Conservation (phyloP, 352 stramenopile genomes). For the Globisporangium iwayamae region DNA sequence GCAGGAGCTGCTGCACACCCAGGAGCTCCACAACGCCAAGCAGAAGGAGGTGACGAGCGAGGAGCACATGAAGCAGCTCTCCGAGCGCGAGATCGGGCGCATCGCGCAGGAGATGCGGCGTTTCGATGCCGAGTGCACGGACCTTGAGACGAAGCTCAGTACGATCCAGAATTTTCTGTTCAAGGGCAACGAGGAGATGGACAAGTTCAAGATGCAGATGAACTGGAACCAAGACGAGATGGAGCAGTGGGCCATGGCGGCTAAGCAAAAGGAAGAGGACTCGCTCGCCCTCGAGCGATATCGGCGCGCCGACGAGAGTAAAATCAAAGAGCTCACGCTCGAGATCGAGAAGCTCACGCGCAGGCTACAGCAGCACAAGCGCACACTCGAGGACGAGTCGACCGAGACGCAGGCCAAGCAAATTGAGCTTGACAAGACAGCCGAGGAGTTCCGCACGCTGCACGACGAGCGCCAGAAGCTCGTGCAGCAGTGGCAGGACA, state of each 20-base stretch:
- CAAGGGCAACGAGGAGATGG: constrained; percentile 92
- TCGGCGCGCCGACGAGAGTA: constrained; percentile 90
- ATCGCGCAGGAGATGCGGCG: constrained; percentile 72
- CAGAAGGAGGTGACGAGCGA: constrained; percentile 92
- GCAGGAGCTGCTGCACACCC: constrained; percentile 93
- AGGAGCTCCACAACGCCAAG: constrained; percentile 91
- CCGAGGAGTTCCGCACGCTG: constrained; percentile 90
- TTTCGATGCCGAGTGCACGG: constrained; percentile 65
- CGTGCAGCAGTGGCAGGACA: constrained; percentile 94
- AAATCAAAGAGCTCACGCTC: constrained; percentile 94
- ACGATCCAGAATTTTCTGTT: constrained; percentile 89
- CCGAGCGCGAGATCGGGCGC: constrained; percentile 87
- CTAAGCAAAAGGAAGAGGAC: constrained; percentile 96
- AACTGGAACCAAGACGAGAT: constrained; percentile 98
- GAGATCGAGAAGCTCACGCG: constrained; percentile 93
- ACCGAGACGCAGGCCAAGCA: constrained; percentile 95
- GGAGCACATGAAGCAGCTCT: constrained; percentile 91
- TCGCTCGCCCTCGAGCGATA: constrained; percentile 92
- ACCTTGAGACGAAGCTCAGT: constrained; percentile 86
- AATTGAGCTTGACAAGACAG: constrained; percentile 95
- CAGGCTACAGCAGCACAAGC: constrained; percentile 73
- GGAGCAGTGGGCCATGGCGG: constrained; percentile 94
- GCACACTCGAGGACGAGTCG: constrained; percentile 68
- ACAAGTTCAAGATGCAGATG: constrained; percentile 96
- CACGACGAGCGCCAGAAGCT: constrained; percentile 93